Conservation (phyloP, 139 green algal species). For the Edaphochlamys debaryana region DNA sequence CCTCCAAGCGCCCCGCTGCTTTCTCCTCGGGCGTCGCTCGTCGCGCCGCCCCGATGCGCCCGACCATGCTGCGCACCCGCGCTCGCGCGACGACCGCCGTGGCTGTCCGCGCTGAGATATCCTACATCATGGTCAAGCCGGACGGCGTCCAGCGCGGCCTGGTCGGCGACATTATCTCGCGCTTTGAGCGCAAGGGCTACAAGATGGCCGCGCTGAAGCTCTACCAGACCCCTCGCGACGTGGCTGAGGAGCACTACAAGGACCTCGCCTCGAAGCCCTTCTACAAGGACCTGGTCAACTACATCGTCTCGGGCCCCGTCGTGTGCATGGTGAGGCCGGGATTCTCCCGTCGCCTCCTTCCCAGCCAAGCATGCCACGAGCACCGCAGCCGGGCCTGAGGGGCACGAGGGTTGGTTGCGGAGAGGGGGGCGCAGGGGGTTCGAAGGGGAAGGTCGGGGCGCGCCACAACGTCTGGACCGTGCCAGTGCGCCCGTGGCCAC, state of each 20-base stretch:
- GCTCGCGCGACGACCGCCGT: slow-evolving; percentile 34
- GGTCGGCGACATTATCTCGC: slow-evolving; percentile 89
- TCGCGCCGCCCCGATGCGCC: slow-evolving; percentile 15
- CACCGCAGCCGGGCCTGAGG: no score
- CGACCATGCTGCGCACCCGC: slow-evolving; percentile 20
- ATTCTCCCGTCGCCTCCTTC: not conserved
- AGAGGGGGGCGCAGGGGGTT: no score
- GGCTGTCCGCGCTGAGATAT: slow-evolving; percentile 65
- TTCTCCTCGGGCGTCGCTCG: not conserved
- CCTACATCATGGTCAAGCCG: slow-evolving; percentile 97
- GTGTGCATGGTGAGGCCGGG: slow-evolving; percentile 89
- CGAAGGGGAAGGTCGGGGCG: no score
- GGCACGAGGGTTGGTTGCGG: no score
- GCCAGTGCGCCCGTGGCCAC: no score
- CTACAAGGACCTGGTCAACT: slow-evolving; percentile 94
- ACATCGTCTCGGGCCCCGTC: slow-evolving; percentile 98
- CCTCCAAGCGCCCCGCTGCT: not conserved
- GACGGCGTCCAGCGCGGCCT: slow-evolving; percentile 95
- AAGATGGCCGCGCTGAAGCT: slow-evolving; percentile 88
- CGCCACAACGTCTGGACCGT: no score
- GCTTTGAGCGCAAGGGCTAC: slow-evolving; percentile 91
- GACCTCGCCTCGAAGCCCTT: slow-evolving; percentile 95
- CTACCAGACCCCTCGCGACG: slow-evolving; percentile 77
- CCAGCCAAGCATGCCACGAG: no score
- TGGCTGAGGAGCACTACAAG: slow-evolving; percentile 93